These are phyloP conservation scores for Phanerodontia chrysosporium DNA, from an alignment of 768 basidiomycete species.

Conservation along the genomic window DNA sequence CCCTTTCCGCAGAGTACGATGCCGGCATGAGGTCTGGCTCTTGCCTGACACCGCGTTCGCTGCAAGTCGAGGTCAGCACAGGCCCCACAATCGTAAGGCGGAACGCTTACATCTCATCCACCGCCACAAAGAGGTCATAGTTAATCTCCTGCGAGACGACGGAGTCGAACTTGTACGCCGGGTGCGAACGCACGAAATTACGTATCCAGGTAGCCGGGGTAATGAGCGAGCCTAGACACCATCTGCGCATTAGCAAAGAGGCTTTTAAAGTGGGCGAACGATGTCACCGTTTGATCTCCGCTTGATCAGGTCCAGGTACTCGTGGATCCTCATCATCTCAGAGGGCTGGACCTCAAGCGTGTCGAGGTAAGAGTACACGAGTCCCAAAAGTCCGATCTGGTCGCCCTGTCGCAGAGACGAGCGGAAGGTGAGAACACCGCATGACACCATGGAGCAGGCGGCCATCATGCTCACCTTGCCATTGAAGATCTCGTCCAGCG, in stretches of 20 bases:
- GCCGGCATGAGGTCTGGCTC: conserved; percentile 21
- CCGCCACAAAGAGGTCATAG: conserved; percentile 84
- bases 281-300: conserved; percentile 70
- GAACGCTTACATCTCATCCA: conserved; percentile 83
- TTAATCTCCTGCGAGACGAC: conserved; percentile 88
- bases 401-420: conserved; percentile 1
- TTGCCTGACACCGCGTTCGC: conserved; percentile 22
- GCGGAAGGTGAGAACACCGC: neutral
- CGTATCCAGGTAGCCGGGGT: conserved; percentile 95
- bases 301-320: conserved; percentile 78
- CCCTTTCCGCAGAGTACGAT: conserved; percentile 14
- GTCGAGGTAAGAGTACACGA: conserved; percentile 82
- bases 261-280: neutral
- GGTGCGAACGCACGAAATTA: conserved; percentile 85
- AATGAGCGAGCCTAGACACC: conserved; percentile 58
- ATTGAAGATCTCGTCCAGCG: conserved; percentile 87
- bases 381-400: conserved; percentile 58
- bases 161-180: conserved; percentile 91
- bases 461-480: conserved; percentile 60
- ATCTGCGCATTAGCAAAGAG: neutral
- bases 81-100: neutral
- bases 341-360: conserved; percentile 72
- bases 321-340: conserved; percentile 58
- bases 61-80: neutral
- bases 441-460: neutral